Base-by-base conservation (phyloP, 805 yeast species). In the Candida railenensis region DNA sequence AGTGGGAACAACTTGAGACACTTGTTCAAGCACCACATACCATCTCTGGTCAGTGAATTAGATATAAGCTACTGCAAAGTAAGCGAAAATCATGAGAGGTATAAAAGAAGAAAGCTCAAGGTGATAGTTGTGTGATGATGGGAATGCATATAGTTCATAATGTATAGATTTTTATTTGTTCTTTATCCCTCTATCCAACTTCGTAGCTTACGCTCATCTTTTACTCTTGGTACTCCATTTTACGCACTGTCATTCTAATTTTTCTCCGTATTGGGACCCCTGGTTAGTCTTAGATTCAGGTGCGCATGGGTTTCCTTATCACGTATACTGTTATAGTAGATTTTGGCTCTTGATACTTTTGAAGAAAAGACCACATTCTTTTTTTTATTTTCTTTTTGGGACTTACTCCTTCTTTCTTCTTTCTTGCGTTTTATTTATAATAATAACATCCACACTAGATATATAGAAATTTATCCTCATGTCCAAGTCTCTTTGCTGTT, bases 401-500 rank as follows among this genome's bases (percentile, higher is more conserved):
- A n/a, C n/a, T n/a, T n/a, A n/a, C n/a, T n/a, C n/a, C n/a, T n/a
- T n/a, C n/a, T n/a, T n/a, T n/a, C n/a, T n/a, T n/a, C n/a, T n/a
- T n/a, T n/a, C n/a, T n/a, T n/a, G n/a, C n/a, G n/a, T n/a, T n/a
- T n/a, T n/a, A n/a, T n/a, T n/a, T n/a, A n/a, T n/a, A n/a, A n/a
- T n/a, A n/a, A n/a, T n/a, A n/a, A n/a, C n/a, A n/a, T n/a, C n/a
- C n/a, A n/a, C n/a, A 25, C 11, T 25, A 25, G 11, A 25, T 25
- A 7, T 37, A 37, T 20, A 37, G 16, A 36, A 15, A 19, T 38
- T 9, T 22, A 28, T 22, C 15, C 30, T 37, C 30, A 67, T 67
- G 76, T 63, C 73, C 9, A 62, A 62, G 44, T 62, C 74, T 7
- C 63, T 71, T 37, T 70, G 73, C 40, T 58, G 65, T 30, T 61